Evolutionary conservation across 192 early-diverging fungal species (phyloP).

Genomic region (Entomortierella lignicola): DNA sequence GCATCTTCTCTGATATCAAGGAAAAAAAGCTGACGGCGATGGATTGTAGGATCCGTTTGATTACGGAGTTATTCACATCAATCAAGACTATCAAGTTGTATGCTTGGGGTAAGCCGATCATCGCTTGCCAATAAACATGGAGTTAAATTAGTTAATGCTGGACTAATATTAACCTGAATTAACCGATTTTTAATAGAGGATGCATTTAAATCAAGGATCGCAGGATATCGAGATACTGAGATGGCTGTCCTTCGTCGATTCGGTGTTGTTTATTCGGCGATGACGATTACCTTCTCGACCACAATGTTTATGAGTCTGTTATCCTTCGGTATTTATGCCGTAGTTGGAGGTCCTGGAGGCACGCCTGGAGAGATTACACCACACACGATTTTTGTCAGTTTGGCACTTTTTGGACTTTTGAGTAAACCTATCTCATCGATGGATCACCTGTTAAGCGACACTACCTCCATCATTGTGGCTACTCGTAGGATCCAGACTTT

Average conservation of each 20-base stretch:
- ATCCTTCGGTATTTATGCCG: constrained; percentile 38
- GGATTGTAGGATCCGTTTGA: constrained; percentile 38
- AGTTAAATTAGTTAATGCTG: too few relatives aligned
- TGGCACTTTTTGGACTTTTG: constrained; percentile 41
- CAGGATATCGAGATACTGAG: constrained; percentile 26
- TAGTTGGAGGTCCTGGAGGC: constrained; percentile 32
- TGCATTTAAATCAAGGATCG: constrained; percentile 24
- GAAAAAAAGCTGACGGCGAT: constrained; percentile 23
- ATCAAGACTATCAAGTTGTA: constrained; percentile 44
- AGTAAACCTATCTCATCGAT: constrained; percentile 33
- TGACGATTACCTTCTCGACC: constrained; percentile 35
- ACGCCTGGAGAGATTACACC: constrained; percentile 35
- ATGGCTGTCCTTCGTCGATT: constrained; percentile 35
- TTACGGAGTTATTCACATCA: constrained; percentile 33
- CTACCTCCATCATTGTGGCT: constrained; percentile 67
- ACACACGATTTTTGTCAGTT: constrained; percentile 36
- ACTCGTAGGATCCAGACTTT: constrained; percentile 64
- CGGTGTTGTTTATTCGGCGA: constrained; percentile 28
- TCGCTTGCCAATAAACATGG: too few relatives aligned
- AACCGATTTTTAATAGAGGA: constrained; percentile 13
- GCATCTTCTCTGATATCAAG: constrained; percentile 27
- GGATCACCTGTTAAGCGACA: constrained; percentile 59
- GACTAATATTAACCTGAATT: neutral
- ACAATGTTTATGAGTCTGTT: constrained; percentile 48
- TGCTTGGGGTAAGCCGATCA: constrained; percentile 51